Conservation (phyloP, 106 monocot genomes). For the Platanthera zijinensis region DNA sequence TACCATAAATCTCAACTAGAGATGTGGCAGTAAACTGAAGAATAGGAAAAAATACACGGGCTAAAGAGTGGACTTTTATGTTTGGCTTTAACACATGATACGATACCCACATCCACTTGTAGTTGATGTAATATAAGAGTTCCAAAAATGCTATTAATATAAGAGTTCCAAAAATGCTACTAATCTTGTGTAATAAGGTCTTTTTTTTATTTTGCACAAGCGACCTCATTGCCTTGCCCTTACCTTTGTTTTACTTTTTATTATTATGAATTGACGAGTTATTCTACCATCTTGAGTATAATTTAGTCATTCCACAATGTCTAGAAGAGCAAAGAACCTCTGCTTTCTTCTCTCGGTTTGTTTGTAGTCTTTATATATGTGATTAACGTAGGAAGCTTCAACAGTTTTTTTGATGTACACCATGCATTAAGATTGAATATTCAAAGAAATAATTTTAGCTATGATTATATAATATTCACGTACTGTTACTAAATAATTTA, state of each 20-base stretch:
- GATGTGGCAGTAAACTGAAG: too few relatives aligned
- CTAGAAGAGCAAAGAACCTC: neutral
- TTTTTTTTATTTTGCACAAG: neutral
- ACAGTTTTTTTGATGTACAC: too few relatives aligned
- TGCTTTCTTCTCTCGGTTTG: neutral
- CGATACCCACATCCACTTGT: too few relatives aligned
- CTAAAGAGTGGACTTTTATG: too few relatives aligned
- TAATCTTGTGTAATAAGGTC: neutral
- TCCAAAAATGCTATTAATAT: neutral
- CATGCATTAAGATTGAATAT: neutral
- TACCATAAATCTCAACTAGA: too few relatives aligned
- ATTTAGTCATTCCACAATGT: neutral
- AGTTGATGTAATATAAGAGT: neutral
- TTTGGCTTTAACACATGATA: too few relatives aligned
- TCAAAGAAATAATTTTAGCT: neutral
- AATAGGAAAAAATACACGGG: too few relatives aligned
- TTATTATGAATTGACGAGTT: neutral
- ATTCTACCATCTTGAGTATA: neutral
- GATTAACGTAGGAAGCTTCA: neutral
- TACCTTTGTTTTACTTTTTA: neutral
- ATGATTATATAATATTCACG: neutral
- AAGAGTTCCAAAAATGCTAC: neutral
- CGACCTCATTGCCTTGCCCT: neutral
- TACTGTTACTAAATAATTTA: neutral
- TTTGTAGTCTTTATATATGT: neutral